Base-by-base conservation (phyloP, 768 basidiomycete species). In the Serendipita vermifera region DNA sequence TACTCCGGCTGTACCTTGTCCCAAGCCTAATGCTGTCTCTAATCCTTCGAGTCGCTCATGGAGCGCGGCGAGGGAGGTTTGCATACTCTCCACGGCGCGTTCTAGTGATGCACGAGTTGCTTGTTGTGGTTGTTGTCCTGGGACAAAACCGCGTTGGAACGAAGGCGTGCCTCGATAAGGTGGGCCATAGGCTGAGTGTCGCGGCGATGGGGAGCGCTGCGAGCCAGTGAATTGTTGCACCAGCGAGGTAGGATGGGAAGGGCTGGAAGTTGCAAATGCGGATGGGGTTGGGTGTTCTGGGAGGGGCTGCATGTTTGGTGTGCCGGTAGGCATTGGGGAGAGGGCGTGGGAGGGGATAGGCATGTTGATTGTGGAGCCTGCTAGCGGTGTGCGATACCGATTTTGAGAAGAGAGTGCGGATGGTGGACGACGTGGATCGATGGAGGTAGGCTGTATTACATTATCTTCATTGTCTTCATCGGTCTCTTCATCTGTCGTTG, bases 21-120 rank as follows among this genome's bases (percentile, higher is more conserved):
- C 27, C n/a, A 22, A 58, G 40, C 64, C 62, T 13, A 63, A 53
- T 14, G 60, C 48, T 11, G 60, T 57, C 55, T 91, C 89, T n/a
- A 92, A 69, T 9, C 62, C 59, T 53, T 75, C 71, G 5, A 75
- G 64, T 27, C 90, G 81, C 66, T 91, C 88, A 5, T 77, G 80
- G 39, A 92, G 75, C 4, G 87, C 87, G 0, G 87, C 87, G 17
- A 92, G 69, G 59, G 89, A 85, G 0, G 81, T 78, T 66, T 93
- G 89, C 53, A 90, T 76, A 59, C 77, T 81, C 67, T 91, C 86
- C 17, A 92, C 71, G 0, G 85, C 85, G 41, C 77, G 77, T 66
- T 91, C 89, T 55, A 93, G 71, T 5, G 76, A 71, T 33, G 75
- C 67, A 5, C 48, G 51, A n/a, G 39, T n/a, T 6, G 35, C n/a